phyloP scores from a whole-genome alignment of 192 early-diverging fungal genomes.

The Umbelopsis sp. region DNA sequence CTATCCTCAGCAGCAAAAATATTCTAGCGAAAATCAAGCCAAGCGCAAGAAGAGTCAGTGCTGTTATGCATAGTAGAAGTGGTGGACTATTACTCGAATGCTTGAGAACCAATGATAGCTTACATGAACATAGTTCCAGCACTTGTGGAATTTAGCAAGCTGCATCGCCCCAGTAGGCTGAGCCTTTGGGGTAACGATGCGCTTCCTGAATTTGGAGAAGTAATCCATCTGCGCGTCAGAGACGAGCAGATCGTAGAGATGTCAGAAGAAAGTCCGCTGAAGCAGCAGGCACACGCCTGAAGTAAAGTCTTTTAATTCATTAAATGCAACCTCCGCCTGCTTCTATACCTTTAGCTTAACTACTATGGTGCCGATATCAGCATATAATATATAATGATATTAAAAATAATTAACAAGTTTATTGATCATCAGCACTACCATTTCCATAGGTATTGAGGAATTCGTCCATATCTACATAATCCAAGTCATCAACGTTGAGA shows the following conservation, averaged over 20 bases:
- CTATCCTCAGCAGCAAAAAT: conserved; percentile 36
- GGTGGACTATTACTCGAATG: not conserved
- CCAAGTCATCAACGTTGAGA: conserved; percentile 19
- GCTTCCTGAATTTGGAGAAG: conserved; percentile 68
- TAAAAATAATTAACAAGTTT: not conserved
- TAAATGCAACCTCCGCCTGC: not conserved
- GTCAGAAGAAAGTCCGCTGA: conserved; percentile 10
- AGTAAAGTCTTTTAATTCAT: too few relatives aligned
- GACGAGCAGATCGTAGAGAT: conserved; percentile 21
- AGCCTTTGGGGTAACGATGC: conserved; percentile 61
- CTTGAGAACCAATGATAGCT: conserved; percentile 2
- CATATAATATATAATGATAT: not conserved
- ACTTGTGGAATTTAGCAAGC: conserved; percentile 70
- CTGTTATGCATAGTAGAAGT: not conserved
- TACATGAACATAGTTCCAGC: conserved; percentile 70
- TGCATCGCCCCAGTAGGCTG: conserved; percentile 64
- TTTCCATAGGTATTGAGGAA: conserved; percentile 37
- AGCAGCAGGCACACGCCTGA: too few relatives aligned
- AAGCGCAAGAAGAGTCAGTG: conserved; percentile 4
- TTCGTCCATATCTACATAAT: conserved; percentile 42
- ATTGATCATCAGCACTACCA: conserved; percentile 21
- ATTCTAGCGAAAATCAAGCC: conserved; percentile 30
- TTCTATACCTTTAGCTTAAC: not conserved
- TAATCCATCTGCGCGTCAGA: conserved; percentile 55
- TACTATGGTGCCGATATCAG: not conserved